Evolutionary conservation across 1,139 yeast species (phyloP), one percentile per base, ranked within the genome.

Genomic region (Meyerozyma sp.): DNA sequence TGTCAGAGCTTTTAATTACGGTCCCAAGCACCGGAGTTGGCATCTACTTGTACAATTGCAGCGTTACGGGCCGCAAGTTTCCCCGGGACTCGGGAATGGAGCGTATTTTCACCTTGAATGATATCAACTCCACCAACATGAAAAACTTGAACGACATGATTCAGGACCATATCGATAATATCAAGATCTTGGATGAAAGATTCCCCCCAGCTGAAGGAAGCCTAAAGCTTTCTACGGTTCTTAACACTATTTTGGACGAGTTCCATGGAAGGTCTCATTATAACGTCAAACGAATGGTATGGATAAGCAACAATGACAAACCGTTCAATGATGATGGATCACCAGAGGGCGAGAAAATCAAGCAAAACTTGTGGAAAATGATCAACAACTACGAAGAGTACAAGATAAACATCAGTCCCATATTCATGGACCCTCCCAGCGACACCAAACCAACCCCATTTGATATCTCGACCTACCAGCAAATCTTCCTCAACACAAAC

Each of bases 21-120:
- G 59, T 77, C 44, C 84, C 86, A 2, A 70, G 70, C 45, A 79
- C 89, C 0, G 90, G 89, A 0, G 65, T 84, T 30, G 91, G 90
- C 0, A 73, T 84, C 40, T 83, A 79, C 53, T 58, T 84, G 23
- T 80, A 79, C 61, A 79, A 82, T 52, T 69, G 81, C 49, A 59
- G 51, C 41, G 48, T 55, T 48, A 46, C 63, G 5, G 55, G 55
- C 8, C 49, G 54, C 9, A 68, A 64, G 29, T 66, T 57, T 44
- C 57, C 63, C 40, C 60, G 60, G 35, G 61, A 63, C 1, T 49
- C 58, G 0, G 68, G 66, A 2, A 54, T 72, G 32, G 53, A 54
- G 37, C 58, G 61, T 42, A 45, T 72, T 20, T 70, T 70, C 45
- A 53, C 66, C 7, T 55, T 73, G 37, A 65, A 66, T 47, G 68